These are phyloP conservation scores for Calonectria fujianensis DNA, from an alignment of 2,329 filamentous ascomycete species.

Conservation along the genomic window DNA sequence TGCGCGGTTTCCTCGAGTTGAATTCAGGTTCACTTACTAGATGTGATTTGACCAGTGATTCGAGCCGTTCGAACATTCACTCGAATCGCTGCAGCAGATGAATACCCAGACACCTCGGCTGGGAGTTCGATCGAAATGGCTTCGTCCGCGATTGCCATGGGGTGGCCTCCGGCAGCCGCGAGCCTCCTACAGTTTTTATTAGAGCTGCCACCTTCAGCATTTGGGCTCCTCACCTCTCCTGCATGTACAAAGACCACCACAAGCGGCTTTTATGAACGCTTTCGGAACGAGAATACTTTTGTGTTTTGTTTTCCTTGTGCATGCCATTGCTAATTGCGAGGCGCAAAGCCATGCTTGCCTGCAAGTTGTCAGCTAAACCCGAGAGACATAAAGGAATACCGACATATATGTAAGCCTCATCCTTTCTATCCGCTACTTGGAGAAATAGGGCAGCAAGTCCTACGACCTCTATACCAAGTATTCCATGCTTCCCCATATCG, in stretches of 20 bases:
- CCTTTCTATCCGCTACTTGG: conserved; percentile 45
- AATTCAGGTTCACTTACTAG: conserved; percentile 22
- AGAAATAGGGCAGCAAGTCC: conserved; percentile 41
- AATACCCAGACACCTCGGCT: conserved; percentile 37
- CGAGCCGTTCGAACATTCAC: conserved; percentile 41
- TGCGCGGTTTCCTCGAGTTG: neutral
- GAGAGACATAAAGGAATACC: neutral
- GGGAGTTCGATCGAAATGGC: conserved; percentile 40
- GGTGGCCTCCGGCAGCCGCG: conserved; percentile 43
- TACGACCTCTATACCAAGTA: conserved; percentile 42
- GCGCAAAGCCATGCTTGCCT: conserved; percentile 43
- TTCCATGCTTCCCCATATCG: conserved; percentile 35
- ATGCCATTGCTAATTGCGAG: conserved; percentile 34
- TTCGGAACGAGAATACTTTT: conserved; percentile 40
- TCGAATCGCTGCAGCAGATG: conserved; percentile 41
- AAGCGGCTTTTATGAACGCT: conserved; percentile 42
- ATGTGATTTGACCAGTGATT: conserved; percentile 43
- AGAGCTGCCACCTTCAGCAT: neutral
- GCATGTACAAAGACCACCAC: conserved; percentile 46
- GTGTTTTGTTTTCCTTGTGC: conserved; percentile 28
- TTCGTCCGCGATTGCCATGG: conserved; percentile 39
- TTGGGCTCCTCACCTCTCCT: conserved; percentile 31
- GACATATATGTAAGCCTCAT: conserved; percentile 45
- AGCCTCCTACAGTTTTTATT: conserved; percentile 37
- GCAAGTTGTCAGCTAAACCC: neutral